Evolutionary conservation across 2,329 filamentous ascomycete genomes (phyloP).

Genomic region (Aureobasidium sp.): DNA sequence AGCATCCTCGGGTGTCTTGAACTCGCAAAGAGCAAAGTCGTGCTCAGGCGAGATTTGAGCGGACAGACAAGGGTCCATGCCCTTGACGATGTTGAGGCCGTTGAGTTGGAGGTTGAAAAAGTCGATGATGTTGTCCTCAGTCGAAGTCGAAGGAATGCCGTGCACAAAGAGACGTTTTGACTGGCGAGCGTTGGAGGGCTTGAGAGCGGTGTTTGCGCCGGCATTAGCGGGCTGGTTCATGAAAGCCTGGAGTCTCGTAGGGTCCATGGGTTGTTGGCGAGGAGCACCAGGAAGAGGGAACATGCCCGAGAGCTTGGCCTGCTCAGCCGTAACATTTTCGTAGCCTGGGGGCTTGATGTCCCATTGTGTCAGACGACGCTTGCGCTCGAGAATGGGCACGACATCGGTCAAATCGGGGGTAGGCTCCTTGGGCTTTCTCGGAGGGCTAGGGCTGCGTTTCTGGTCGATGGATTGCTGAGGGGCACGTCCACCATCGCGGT

Average conservation of each 20-base stretch:
- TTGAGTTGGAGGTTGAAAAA: slow-evolving; percentile 98
- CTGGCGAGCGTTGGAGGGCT: slow-evolving; percentile 88
- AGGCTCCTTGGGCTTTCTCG: slow-evolving; percentile 85
- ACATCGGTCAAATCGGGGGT: slow-evolving; percentile 90
- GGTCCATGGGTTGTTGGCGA: slow-evolving; percentile 91
- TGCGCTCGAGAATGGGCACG: slow-evolving; percentile 73
- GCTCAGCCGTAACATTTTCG: slow-evolving; percentile 95
- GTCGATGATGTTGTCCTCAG: slow-evolving; percentile 65
- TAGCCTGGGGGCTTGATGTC: slow-evolving; percentile 98
- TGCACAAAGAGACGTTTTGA: slow-evolving; percentile 85
- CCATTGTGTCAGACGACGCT: slow-evolving; percentile 94
- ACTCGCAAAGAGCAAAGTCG: slow-evolving; percentile 81
- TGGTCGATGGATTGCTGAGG: slow-evolving; percentile 28
- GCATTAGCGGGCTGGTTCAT: slow-evolving; percentile 79
- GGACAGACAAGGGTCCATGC: slow-evolving; percentile 74
- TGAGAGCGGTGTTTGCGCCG: slow-evolving; percentile 69
- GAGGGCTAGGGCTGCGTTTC: slow-evolving; percentile 70
- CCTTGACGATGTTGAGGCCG: slow-evolving; percentile 84
- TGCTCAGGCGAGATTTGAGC: slow-evolving; percentile 74
- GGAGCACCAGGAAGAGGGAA: slow-evolving; percentile 95
- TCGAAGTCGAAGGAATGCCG: slow-evolving; percentile 67
- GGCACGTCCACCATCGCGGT: slow-evolving; percentile 24
- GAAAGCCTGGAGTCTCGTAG: slow-evolving; percentile 86
- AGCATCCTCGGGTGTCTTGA: slow-evolving; percentile 78
- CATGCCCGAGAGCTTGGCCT: slow-evolving; percentile 97